A percentile compares a stretch with the other conserved stretches of the same genome.
Conservation (phyloP, 306 rosid species). For the Senna tora region DNA sequence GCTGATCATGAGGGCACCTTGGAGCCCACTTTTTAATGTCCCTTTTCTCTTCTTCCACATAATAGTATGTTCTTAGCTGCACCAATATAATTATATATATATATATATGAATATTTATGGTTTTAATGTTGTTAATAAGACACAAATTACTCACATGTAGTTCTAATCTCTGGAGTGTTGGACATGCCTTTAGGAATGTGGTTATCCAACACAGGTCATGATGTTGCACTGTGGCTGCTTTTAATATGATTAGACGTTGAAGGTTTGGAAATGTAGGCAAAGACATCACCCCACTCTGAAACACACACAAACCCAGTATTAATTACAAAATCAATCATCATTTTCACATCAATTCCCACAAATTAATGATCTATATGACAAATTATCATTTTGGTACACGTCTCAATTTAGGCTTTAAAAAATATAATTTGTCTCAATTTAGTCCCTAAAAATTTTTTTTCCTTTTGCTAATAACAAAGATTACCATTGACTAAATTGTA, state of each 20-base stretch:
- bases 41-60: conserved; percentile 14
- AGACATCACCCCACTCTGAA: conserved; percentile 23
- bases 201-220: conserved; percentile 38
- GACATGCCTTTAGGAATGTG: conserved; percentile 23
- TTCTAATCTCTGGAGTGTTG: conserved; percentile 38
- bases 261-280: conserved; percentile 32
- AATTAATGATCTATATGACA: too few relatives aligned
- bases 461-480: too few relatives aligned
- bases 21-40: conserved; percentile 1
- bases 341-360: too few relatives aligned
- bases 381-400: too few relatives aligned
- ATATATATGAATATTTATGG: too few relatives aligned
- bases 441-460: too few relatives aligned
- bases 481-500: too few relatives aligned
- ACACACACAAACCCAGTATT: not conserved
- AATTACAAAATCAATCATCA: not conserved
- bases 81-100: too few relatives aligned
- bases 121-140: too few relatives aligned
- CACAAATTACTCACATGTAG: conserved; percentile 35
- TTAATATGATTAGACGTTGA: conserved; percentile 36
- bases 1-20: conserved; percentile 2
- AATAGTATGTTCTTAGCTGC: conserved; percentile 35
- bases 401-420: too few relatives aligned
- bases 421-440: too few relatives aligned
- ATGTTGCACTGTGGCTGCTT: not conserved